These are phyloP conservation scores for Emmonsiellopsis sp. DNA, from an alignment of 2,329 filamentous ascomycete species.

Conservation along the genomic window DNA sequence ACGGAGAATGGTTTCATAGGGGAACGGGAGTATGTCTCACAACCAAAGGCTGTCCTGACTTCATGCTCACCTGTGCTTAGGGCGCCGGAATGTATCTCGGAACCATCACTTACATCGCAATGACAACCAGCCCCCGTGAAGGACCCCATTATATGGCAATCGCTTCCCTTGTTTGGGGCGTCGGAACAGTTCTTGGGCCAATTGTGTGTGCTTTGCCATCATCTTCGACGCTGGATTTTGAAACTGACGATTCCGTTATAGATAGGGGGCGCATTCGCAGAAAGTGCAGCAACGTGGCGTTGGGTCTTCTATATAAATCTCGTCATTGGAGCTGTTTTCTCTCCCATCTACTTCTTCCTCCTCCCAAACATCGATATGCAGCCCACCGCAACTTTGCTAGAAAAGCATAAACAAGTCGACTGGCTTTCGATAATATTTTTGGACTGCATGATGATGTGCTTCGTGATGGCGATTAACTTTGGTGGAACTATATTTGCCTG, in stretches of 20 bases:
- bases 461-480: conserved; percentile 43
- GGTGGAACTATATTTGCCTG: conserved; percentile 43
- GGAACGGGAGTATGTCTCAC: no score
- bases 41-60: no score
- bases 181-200: conserved; percentile 30
- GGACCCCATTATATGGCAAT: conserved; percentile 36
- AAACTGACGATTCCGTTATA: no score
- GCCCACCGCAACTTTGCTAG: conserved; percentile 13
- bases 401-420: conserved; percentile 29
- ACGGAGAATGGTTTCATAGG: no score
- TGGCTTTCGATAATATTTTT: conserved; percentile 37
- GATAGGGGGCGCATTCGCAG: conserved; percentile 29
- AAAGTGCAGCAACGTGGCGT: conserved; percentile 22
- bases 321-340: conserved; percentile 33
- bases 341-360: conserved; percentile 36
- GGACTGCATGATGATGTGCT: conserved; percentile 27
- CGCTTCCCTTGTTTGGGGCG: conserved; percentile 29
- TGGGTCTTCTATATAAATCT: conserved; percentile 47
- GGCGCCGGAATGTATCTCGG: conserved; percentile 26
- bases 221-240: no score
- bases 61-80: no score
- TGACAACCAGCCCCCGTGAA: conserved; percentile 29
- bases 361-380: conserved; percentile 23
- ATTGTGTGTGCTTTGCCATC: conserved; percentile 9
- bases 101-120: conserved; percentile 1